Conservation (phyloP, 208 protist species). For the Angomonas deanei region DNA sequence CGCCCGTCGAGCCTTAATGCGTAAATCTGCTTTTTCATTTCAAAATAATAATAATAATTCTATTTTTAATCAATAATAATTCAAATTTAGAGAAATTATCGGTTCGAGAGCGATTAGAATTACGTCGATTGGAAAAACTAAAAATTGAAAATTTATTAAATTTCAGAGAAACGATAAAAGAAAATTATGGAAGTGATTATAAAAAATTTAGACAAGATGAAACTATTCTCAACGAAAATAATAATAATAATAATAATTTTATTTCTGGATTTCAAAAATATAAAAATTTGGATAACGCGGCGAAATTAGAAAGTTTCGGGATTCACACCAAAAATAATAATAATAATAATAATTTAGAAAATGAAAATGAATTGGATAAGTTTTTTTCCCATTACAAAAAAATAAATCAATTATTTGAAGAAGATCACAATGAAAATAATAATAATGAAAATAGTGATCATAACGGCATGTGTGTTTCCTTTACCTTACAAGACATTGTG, state of each 20-base stretch:
- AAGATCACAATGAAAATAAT: conserved; percentile 4
- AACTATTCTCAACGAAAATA: background rate
- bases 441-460: background rate
- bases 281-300: background rate
- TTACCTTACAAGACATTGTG: conserved; percentile 1
- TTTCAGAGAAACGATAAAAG: no score
- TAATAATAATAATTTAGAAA: conserved; percentile 5
- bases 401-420: no score
- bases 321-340: conserved; percentile 3
- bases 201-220: no score
- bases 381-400: background rate
- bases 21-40: background rate
- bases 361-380: background rate
- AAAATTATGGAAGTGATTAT: no score
- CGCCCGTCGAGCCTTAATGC: no score
- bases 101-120: no score
- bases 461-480: background rate
- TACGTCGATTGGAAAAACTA: no score
- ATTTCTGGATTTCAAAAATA: background rate
- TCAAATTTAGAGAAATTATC: no score
- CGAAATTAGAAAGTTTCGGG: background rate
- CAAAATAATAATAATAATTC: conserved; percentile 7
- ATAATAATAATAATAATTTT: conserved; percentile 2
- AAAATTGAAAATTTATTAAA: no score
- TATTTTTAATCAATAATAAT: background rate